Base-by-base conservation (phyloP, 352 stramenopile species). In the Albugo candida region DNA sequence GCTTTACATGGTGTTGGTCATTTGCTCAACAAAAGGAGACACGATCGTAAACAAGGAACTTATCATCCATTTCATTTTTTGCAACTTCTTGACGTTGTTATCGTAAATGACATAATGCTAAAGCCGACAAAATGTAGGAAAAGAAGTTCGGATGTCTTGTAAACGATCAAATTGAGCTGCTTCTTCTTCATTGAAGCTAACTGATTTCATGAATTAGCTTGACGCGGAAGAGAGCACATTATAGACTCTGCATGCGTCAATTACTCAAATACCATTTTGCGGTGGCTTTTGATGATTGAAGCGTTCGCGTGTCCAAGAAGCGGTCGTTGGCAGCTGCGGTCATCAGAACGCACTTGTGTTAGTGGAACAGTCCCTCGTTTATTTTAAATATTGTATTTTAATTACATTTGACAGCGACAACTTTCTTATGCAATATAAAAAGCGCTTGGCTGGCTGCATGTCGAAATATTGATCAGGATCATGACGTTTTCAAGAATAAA, bases 401-500 rank as follows among this genome's bases (percentile, higher is more conserved):
- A 57, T 65, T 5, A 64, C 50, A 13, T 83, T 91, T 44, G 69
- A 91, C 48, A 63, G 68, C 36, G 67, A 64, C 41, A 83, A 81
- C 42, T 91, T 83, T 52, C 53, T 83, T 41, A 39, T 20, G 72
- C 65, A 18, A 74, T 91, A 62, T 69, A 70, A 14, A 73, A 56
- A 27, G 74, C 77, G 3, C 53, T 91, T 10, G 58, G 78, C 41
- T 87, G 74, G 11, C 66, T 62, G 0, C 77, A 91, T 38, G 76
- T 87, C 11, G 74, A 91, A 63, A 87, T 76, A 18, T 54, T 91
- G 42, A 65, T 91, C 45, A 91, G 87, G 58, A 64, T 84, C 42
- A 65, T 91, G n/a, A 86, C 77, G 16, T 91, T 78, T 48, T 97
- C 17, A 91, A 97, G 50, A 97, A 97, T 62, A 96, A 97, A 51